Evolutionary conservation across 495 filamentous ascomycete species (phyloP), one percentile per base, ranked within the genome.

Genomic region (Friedmanniomyces simplex): DNA sequence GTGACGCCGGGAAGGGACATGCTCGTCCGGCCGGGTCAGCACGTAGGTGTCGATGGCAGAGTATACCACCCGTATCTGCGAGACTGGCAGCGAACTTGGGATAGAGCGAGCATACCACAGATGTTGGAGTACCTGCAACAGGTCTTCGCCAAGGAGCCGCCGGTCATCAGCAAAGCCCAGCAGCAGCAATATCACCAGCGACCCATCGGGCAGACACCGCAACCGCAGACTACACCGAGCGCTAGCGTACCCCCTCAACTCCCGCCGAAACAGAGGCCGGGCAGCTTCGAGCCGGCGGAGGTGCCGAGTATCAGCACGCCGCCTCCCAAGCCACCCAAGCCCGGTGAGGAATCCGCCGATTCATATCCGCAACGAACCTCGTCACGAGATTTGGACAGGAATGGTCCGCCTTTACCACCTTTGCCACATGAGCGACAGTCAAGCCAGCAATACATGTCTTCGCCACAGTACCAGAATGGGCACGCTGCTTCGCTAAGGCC

Each of bases 41-140:
- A 97, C 74, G 90, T 98, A 52, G 89, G 91, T 63, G 82, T 86
- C n/a, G 89, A 96, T 64, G 93, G 93, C 48, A 85, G 85, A 67
- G 81, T 96, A 63, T 98, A 96, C 67, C 93, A 98, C 72, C 94
- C 93, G 53, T 97, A 96, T 71, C 71, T 98, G 41, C 87, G 88
- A 14, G 83, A 87, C 43, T 98, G 93, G 93, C 74, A 76, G 25
- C 83, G 87, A 59, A 87, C 85, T 56, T 94, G 87, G 87, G 91
- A 95, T 82, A 89, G 95, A 60, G 94, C 87, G 4, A 88, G 78
- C 58, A 76, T 96, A 14, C 66, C 83, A 18, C 90, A 93, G 63
- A 84, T 96, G 55, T 73, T 96, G 1, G 84, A 80, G 11, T 85
- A 95, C 25, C 74, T 98, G 13, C 78, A 87, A 58, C 88, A 91